A percentile compares a stretch with the other conserved stretches of the same genome.
These are phyloP conservation scores for Aegilops tauschii DNA, from an alignment of 176 grass and related monocot species.

Conservation along the genomic window DNA sequence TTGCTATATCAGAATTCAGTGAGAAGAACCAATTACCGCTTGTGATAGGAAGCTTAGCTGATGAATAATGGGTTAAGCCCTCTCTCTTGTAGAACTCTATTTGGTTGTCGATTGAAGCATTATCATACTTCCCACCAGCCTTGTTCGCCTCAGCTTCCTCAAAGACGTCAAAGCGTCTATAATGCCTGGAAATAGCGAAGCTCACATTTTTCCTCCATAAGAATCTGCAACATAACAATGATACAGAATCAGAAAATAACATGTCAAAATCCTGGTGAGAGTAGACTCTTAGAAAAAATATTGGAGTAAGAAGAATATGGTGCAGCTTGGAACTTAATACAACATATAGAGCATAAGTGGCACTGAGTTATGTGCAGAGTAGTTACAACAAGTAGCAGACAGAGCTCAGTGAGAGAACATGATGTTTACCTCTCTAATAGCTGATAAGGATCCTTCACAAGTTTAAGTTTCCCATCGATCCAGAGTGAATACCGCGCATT, in stretches of 20 bases:
- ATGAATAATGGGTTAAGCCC: constrained; percentile 91
- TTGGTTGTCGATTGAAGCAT: constrained; percentile 89
- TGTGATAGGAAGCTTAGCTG: constrained; percentile 89
- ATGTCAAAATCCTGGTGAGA: not conserved
- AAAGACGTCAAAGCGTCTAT: constrained; percentile 97
- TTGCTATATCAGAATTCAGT: not conserved
- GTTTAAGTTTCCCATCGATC: constrained; percentile 99
- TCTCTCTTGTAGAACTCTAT: constrained; percentile 96
- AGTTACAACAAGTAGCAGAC: constrained; percentile 19
- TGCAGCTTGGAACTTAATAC: not conserved
- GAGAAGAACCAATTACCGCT: constrained; percentile 57
- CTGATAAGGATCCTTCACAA: constrained; percentile 87
- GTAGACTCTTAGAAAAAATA: constrained; percentile 5
- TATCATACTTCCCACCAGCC: constrained; percentile 94
- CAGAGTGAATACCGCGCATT: constrained; percentile 81
- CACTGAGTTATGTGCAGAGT: constrained; percentile 24
- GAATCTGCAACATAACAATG: constrained; percentile 60
- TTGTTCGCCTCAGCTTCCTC: constrained; percentile 99
- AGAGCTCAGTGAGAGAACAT: not conserved
- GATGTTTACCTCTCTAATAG: constrained; percentile 83
- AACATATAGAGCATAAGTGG: constrained; percentile 2
- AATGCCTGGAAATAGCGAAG: constrained; percentile 94
- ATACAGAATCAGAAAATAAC: constrained; percentile 16
- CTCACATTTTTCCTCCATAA: constrained; percentile 90
- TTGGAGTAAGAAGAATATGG: not conserved